These are phyloP conservation scores for Canariomyces notabilis DNA, from an alignment of 2,329 filamentous ascomycete genomes.

Conservation along the genomic window DNA sequence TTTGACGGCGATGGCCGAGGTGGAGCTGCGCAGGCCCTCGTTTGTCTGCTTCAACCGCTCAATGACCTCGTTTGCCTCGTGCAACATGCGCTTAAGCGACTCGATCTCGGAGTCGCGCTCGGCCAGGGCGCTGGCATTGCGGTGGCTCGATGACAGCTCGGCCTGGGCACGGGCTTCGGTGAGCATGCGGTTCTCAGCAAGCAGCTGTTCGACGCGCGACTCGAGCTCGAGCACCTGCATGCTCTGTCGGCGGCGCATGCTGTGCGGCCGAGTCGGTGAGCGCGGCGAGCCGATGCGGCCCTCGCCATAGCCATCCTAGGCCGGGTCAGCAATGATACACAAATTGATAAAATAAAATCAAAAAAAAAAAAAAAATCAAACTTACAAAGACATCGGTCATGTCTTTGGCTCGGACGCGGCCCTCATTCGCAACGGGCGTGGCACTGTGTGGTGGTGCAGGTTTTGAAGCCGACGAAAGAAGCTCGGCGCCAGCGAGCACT, in stretches of 20 bases:
- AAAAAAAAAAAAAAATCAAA: slow-evolving; percentile 31
- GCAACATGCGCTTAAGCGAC: slow-evolving; percentile 70
- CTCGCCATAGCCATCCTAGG: slow-evolving; percentile 88
- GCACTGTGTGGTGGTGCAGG: slow-evolving; percentile 29
- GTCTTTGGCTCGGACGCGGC: slow-evolving; percentile 74
- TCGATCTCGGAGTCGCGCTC: slow-evolving; percentile 87
- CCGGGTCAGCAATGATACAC: slow-evolving; percentile 15
- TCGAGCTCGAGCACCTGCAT: slow-evolving; percentile 96
- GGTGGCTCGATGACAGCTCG: slow-evolving; percentile 61
- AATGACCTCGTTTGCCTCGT: slow-evolving; percentile 78
- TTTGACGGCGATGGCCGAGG: slow-evolving; percentile 68
- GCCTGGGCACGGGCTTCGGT: slow-evolving; percentile 65
- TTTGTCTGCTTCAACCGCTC: slow-evolving; percentile 77
- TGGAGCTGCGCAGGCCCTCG: slow-evolving; percentile 70
- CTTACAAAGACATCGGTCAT: slow-evolving; percentile 95
- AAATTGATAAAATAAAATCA: neutral
- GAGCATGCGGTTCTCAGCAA: slow-evolving; percentile 77
- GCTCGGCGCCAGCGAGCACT: slow-evolving; percentile 15
- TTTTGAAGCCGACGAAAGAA: slow-evolving; percentile 10
- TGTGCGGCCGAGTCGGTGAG: slow-evolving; percentile 89
- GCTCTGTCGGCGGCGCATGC: slow-evolving; percentile 94
- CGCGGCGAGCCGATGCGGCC: slow-evolving; percentile 79
- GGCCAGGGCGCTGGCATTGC: slow-evolving; percentile 64
- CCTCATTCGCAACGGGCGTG: slow-evolving; percentile 78
- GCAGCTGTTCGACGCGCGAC: slow-evolving; percentile 73